Conservation (phyloP, 148 eudicot species). For the Rheum nobile region DNA sequence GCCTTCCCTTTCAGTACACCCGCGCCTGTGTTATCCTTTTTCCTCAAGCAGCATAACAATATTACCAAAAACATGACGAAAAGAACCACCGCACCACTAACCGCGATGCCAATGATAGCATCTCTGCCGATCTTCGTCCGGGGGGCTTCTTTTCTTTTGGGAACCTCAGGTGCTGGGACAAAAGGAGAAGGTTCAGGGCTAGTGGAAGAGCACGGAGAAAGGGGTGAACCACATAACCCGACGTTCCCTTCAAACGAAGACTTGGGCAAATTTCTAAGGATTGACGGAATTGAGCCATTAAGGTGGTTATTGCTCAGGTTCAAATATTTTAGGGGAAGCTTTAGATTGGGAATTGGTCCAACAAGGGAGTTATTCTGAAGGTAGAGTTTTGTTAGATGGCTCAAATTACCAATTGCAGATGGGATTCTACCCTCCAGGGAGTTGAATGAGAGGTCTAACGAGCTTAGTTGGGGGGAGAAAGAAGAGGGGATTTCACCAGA, state of each 20-base stretch:
- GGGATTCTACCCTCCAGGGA: conserved; percentile 57
- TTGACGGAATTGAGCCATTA: conserved; percentile 54
- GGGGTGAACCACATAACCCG: conserved; percentile 53
- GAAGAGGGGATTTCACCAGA: conserved; percentile 47
- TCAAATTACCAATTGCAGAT: conserved; percentile 38
- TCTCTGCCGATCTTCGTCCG: not conserved
- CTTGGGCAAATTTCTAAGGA: conserved; percentile 40
- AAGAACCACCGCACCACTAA: conserved; percentile 27
- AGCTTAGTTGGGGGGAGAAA: conserved; percentile 32
- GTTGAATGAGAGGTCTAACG: conserved; percentile 64
- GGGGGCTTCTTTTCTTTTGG: conserved; percentile 26
- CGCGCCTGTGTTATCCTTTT: conserved; percentile 18
- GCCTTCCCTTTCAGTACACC: conserved; percentile 27
- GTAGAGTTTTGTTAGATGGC: conserved; percentile 32
- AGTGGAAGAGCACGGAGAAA: conserved; percentile 31
- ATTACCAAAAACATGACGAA: conserved; percentile 18
- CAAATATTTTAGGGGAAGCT: conserved; percentile 30
- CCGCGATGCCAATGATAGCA: conserved; percentile 32
- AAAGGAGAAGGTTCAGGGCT: conserved; percentile 37
- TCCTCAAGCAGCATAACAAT: conserved; percentile 31
- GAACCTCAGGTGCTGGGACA: conserved; percentile 27
- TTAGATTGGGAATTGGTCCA: conserved; percentile 48
- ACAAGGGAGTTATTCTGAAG: conserved; percentile 58
- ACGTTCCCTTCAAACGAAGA: conserved; percentile 61
- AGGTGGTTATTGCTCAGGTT: conserved; percentile 57